Conservation (phyloP, 257 asterid species). For the Ilex asprella region DNA sequence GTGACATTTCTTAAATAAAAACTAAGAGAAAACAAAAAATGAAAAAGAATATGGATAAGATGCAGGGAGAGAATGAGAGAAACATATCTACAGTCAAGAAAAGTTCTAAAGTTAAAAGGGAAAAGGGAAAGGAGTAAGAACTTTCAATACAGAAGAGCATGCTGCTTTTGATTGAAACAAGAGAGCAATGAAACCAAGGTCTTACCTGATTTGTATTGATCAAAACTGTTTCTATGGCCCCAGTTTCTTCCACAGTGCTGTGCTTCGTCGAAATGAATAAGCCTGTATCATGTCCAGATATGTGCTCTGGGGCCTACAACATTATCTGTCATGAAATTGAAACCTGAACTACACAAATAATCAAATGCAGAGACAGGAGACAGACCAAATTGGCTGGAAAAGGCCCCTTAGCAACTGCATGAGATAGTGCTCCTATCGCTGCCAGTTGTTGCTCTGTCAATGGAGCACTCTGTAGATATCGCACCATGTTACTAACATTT, state of each 20-base stretch:
- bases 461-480: slow-evolving; percentile 60
- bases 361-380: slow-evolving; percentile 9
- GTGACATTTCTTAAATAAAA: too few species aligned
- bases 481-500: background rate
- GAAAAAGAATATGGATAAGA: background rate
- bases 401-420: slow-evolving; percentile 91
- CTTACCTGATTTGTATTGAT: slow-evolving; percentile 85
- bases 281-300: slow-evolving; percentile 48
- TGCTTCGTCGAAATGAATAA: slow-evolving; percentile 54
- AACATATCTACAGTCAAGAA: background rate
- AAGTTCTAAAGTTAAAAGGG: too few species aligned
- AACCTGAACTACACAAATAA: slow-evolving; percentile 8
- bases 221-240: slow-evolving; percentile 61
- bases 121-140: background rate
- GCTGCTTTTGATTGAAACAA: too few species aligned
- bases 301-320: slow-evolving; percentile 53
- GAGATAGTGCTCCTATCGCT: slow-evolving; percentile 84
- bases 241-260: slow-evolving; percentile 54
- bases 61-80: background rate
- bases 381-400: slow-evolving; percentile 77
- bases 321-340: background rate
- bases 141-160: background rate
- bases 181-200: background rate
- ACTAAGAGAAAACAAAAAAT: too few species aligned
- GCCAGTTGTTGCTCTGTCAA: slow-evolving; percentile 92